Evolutionary conservation across 2,329 filamentous ascomycete genomes (phyloP), one percentile per base, ranked within the genome.

Genomic region (Eutypella sp.): DNA sequence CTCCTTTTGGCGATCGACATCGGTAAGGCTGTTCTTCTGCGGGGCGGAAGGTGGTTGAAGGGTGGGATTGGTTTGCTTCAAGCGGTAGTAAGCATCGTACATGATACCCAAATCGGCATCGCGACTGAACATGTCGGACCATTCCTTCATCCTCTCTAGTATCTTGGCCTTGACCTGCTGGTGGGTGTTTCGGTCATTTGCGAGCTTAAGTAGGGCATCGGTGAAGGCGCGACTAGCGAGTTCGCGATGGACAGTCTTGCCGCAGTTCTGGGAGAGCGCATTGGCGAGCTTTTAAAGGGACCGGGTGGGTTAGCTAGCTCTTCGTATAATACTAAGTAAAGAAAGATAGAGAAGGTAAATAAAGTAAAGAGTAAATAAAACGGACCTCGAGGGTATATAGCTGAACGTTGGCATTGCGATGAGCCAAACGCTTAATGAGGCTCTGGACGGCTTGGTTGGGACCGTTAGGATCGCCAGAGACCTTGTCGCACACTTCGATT

Each of bases 161-260:
- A 99, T 96, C 78, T 96, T 97, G 53, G 89, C 82, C 71, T 97
- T 97, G 64, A 99, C 93, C 67, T 96, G 89, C 63, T 87, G 85
- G 67, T 97, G 93, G 43, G 92, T 96, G 66, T 95, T 99, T 70
- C 91, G 81, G 68, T 99, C 93, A 70, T 85, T 89, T 53, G 93
- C 91, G 48, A 99, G 79, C 62, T 93, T 85, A 52, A 97, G 76
- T 40, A 99, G 75, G 48, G 92, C 89, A 64, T 99, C 93, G 54
- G 93, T 99, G 65, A 96, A 96, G 64, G 89, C 91, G 59, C 90
- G 85, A 55, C 87, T 93, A 24, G 91, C 87, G 48, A 96, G 75
- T 70, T 96, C 91, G 66, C 88, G 86, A 70, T 96, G 90, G 69
- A 96, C 87, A 54, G 80, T 78, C 49, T 85, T 79, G 42, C 89